Evolutionary conservation across 2,329 filamentous ascomycete species (phyloP), one percentile per base, ranked within the genome.

Genomic region (Monilinia vaccinii-corymbosi): DNA sequence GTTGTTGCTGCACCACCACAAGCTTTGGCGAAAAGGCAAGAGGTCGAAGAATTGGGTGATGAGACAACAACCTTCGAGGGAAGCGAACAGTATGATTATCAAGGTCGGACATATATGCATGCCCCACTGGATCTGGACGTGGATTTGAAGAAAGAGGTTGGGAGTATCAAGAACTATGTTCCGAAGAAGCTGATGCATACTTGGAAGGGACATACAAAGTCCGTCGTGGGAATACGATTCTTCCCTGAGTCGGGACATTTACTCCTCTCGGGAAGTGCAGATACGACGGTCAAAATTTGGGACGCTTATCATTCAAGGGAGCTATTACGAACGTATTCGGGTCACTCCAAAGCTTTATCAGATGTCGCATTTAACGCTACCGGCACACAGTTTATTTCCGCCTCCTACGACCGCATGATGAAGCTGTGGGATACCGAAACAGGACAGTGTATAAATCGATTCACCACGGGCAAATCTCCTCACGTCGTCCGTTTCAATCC

Each of bases 341-440:
- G 94, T 11, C 94, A 99, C 73, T 86, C 81, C 38, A 97, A 97
- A 75, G 88, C 91, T 21, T 80, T 97, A 31, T 93, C 92, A 32
- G 93, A 97, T 71, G 84, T 94, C 48, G 88, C 88, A 67, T 97
- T 97, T 81, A 91, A 92, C 69, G 80, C 80, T 4, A 81, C 84
- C 36, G 94, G 94, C 56, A 88, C 84, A 13, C 88, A 88, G 58
- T 99, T 99, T 78, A 76, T 99, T 31, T 92, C 92, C 3, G 88
- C 89, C 1, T 94, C 90, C 18, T 99, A 95, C 73, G 94, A 99
- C 73, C 88, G 93, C 58, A 88, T 90, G 77, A 97, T 97, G 78
- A 97, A 97, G 75, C 81, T 99, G 34, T 99, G 94, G 94, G 94
- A 99, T 70, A 97, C 93, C 0, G 94, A 99, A 74, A 97, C 90